Conservation (phyloP, 2,329 filamentous ascomycete genomes). For the Aspergillus niger region DNA sequence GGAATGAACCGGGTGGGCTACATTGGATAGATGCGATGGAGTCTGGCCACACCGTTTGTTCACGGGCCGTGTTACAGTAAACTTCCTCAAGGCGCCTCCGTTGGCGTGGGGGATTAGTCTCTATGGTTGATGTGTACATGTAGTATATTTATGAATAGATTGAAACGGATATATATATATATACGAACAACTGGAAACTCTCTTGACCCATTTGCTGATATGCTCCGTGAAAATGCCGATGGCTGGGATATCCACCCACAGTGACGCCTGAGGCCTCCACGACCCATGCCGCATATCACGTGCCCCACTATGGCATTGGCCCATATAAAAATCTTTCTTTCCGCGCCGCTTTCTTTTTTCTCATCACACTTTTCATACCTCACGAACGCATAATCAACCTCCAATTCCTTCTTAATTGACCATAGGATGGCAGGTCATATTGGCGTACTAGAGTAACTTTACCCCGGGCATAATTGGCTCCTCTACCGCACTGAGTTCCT, state of each 20-base stretch:
- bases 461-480: slow-evolving; percentile 30
- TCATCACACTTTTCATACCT: slow-evolving; percentile 43
- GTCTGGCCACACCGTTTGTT: background rate
- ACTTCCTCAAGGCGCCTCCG: background rate
- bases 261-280: slow-evolving; percentile 9
- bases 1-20: background rate
- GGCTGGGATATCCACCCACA: background rate
- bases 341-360: slow-evolving; percentile 26
- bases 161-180: background rate
- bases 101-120: background rate
- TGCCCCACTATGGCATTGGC: slow-evolving; percentile 2
- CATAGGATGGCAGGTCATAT: slow-evolving; percentile 53
- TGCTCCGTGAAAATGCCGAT: background rate
- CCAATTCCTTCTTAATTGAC: slow-evolving; percentile 38
- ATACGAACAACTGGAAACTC: too few relatives aligned
- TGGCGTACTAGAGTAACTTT: slow-evolving; percentile 48
- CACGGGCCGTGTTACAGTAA: background rate
- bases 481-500: slow-evolving; percentile 34
- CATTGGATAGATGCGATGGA: background rate
- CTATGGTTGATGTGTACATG: rapidly evolving
- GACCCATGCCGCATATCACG: background rate
- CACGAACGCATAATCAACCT: slow-evolving; percentile 54
- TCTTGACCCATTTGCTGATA: too few relatives aligned
- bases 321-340: slow-evolving; percentile 15
- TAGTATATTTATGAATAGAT: too few relatives aligned